Conservation (phyloP, 225 moss, liverwort and hornwort genomes). For the Sphagnum contortum region DNA sequence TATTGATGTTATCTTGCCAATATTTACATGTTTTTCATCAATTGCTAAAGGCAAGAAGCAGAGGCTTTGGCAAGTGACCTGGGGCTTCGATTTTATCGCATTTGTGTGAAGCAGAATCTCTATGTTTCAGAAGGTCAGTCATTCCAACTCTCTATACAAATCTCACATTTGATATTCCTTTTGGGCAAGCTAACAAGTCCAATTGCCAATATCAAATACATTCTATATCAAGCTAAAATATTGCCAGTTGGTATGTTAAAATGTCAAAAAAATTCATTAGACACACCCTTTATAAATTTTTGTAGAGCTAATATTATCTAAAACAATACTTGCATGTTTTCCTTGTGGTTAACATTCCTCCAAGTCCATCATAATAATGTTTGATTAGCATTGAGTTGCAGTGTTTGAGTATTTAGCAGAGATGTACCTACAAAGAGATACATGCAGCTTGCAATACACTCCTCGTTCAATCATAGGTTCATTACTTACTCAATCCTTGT, state of each 20-base stretch:
- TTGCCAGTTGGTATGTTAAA: too few relatives aligned
- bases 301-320: too few relatives aligned
- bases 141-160: neutral
- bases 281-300: too few relatives aligned
- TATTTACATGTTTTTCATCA: too few relatives aligned
- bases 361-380: neutral
- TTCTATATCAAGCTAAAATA: neutral
- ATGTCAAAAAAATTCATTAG: too few relatives aligned
- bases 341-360: neutral
- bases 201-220: neutral
- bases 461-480: conserved; percentile 24
- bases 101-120: conserved; percentile 91
- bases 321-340: too few relatives aligned
- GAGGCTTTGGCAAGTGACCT: conserved; percentile 76
- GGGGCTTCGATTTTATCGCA: conserved; percentile 74
- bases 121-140: conserved; percentile 67
- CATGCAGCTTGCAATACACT: conserved; percentile 27
- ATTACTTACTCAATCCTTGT: neutral
- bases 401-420: conserved; percentile 96
- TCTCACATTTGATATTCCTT: neutral
- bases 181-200: neutral
- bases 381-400: conserved; percentile 13
- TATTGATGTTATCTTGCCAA: too few relatives aligned
- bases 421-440: conserved; percentile 58
- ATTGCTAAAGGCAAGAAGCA: conserved; percentile 64